Percentiles rank a stretch among this genome's conserved stretches.
These are phyloP conservation scores for Sarocladium strictum DNA, from an alignment of 2,329 filamentous ascomycete genomes.

Conservation along the genomic window DNA sequence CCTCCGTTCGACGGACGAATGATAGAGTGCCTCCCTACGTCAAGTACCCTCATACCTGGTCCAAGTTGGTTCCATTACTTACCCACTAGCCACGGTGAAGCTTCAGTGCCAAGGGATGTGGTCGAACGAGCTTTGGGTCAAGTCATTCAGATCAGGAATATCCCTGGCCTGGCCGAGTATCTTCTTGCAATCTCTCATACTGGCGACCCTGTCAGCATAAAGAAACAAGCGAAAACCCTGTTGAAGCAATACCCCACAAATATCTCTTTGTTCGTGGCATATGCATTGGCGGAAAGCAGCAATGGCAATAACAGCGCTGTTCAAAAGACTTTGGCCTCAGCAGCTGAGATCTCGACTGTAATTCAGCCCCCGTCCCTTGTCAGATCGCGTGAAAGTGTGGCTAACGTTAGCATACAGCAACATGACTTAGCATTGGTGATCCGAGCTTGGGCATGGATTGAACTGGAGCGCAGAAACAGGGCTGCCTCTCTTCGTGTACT, in stretches of 20 bases:
- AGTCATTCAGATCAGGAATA: conserved; percentile 40
- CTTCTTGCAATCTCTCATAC: conserved; percentile 60
- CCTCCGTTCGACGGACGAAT: background rate
- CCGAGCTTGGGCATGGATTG: conserved; percentile 61
- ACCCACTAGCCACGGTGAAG: conserved; percentile 16
- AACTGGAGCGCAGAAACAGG: conserved; percentile 39
- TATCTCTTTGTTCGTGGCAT: conserved; percentile 69
- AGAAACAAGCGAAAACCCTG: conserved; percentile 66
- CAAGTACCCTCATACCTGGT: conserved; percentile 48
- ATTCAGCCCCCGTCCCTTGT: conserved; percentile 12
- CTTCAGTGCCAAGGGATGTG: conserved; percentile 37
- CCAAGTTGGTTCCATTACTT: conserved; percentile 40
- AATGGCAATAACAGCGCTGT: conserved; percentile 53
- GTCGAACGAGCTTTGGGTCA: conserved; percentile 50
- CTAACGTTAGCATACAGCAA: conserved; percentile 18
- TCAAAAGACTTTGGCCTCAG: conserved; percentile 59
- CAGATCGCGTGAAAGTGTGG: background rate
- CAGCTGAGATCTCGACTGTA: conserved; percentile 38
- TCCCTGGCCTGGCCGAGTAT: conserved; percentile 54
- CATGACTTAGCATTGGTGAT: conserved; percentile 36
- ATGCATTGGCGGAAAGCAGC: conserved; percentile 64
- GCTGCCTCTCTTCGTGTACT: conserved; percentile 30
- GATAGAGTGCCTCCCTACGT: conserved; percentile 5
- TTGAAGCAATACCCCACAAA: conserved; percentile 63
- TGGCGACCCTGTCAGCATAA: conserved; percentile 48